These are phyloP conservation scores for Eucalyptus erythrocorys DNA, from an alignment of 345 rosid species.

Conservation along the genomic window DNA sequence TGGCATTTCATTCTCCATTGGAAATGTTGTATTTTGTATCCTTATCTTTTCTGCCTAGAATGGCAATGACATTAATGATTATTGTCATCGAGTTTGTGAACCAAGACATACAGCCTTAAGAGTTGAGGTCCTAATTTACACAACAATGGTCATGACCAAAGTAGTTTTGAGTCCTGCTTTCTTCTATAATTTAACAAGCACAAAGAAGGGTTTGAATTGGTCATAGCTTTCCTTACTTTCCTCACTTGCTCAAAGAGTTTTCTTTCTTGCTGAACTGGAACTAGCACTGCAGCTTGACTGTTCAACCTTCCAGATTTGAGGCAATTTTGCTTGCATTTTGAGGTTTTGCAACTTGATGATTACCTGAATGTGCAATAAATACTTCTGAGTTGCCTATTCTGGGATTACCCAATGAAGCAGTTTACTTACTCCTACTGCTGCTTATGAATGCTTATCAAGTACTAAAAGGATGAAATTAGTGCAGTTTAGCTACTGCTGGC, in stretches of 20 bases:
- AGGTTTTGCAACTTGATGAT: background rate
- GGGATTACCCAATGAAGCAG: background rate
- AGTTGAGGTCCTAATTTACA: background rate
- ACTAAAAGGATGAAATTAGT: background rate
- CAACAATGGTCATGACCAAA: background rate
- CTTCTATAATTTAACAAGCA: background rate
- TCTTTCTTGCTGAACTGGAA: background rate
- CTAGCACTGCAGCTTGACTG: background rate
- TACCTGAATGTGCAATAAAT: background rate
- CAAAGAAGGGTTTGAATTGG: background rate
- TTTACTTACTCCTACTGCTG: background rate
- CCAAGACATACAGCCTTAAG: background rate
- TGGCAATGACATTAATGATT: background rate
- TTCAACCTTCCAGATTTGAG: background rate
- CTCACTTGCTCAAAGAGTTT: background rate
- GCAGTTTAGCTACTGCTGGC: background rate
- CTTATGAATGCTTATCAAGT: background rate
- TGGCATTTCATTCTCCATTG: background rate
- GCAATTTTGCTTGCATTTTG: background rate
- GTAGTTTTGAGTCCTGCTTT: background rate
- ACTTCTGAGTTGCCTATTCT: background rate
- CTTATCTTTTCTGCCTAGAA: background rate
- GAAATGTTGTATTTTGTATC: background rate
- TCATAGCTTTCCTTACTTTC: background rate
- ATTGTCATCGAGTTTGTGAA: background rate